Base-by-base conservation (phyloP, 2,329 filamentous ascomycete species). In the Penicillium fuscoglaucum region DNA sequence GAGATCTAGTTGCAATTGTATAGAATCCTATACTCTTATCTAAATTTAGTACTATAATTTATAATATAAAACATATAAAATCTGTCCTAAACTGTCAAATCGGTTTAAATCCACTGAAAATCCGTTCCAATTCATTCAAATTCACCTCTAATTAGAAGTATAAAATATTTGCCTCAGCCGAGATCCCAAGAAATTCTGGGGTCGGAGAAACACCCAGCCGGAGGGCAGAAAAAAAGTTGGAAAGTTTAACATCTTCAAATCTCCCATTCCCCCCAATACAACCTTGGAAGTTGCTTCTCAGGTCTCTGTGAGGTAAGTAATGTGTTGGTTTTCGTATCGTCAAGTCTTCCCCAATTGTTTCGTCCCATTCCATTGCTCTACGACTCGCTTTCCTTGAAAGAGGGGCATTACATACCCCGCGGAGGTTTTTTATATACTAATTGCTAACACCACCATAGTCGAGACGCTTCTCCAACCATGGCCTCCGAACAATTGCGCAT, bases 401-500 rank as follows among this genome's bases (percentile, higher is more conserved):
- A 61, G 58, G 44, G 55, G 55, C 60, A 55, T 8, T 41, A 53
- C 44, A 63, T 64, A 68, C 66, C 66, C 66, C 66, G 66, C 66
- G 61, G 59, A 61, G 50, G 53, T 45, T 56, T 61, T 43, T 53
- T 57, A 66, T 55, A 12, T 60, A 35, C 39, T 37, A 41, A 28
- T 17, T 41, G 52, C 62, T 65, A 62, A 67, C 59, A 57, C 46
- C 35, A 44, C 51, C 39, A 54, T 41, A 68, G 65, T 68, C 65
- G 61, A 68, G 65, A 66, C 58, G 55, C 60, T 61, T 63, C 66
- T 59, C 40, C 46, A 56, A 68, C 49, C 52, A 78, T 78, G 76
- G 69, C 74, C 55, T 72, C 75, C 65, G 78, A 79, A 71, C 73
- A 73, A 64, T 82, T 91, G 63, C 84, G 87, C 67, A 83, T 97